These are phyloP conservation scores for Lentinula aciculospora DNA, from an alignment of 768 basidiomycete species.

Conservation along the genomic window DNA sequence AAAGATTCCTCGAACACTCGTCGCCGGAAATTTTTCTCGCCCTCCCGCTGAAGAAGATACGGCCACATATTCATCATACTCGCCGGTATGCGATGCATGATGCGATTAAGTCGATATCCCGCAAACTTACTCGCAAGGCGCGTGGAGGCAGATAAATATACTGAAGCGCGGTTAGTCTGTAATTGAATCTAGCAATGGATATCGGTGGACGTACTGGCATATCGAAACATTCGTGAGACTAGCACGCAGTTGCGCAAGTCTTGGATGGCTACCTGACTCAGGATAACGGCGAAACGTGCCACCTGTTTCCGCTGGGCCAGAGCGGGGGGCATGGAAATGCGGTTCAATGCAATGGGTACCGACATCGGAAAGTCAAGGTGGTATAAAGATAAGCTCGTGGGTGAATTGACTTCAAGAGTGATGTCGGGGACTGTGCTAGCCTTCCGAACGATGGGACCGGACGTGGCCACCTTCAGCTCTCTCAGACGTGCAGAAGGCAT, in stretches of 20 bases:
- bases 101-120: constrained; percentile 40
- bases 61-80: constrained; percentile 69
- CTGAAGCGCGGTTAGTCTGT: constrained; percentile 27
- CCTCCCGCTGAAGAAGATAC: constrained; percentile 49
- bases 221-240: constrained; percentile 58
- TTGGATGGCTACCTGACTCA: constrained; percentile 38
- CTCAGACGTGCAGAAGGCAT: background rate
- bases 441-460: constrained; percentile 13
- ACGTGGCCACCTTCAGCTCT: background rate
- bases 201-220: constrained; percentile 41
- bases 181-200: constrained; percentile 7
- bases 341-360: constrained; percentile 19
- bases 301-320: constrained; percentile 54
- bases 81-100: constrained; percentile 32
- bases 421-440: background rate
- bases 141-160: constrained; percentile 54
- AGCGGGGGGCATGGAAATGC: constrained; percentile 53
- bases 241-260: constrained; percentile 42
- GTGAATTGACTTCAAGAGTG: constrained; percentile 3
- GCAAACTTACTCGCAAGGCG: constrained; percentile 40
- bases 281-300: constrained; percentile 43
- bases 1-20: constrained; percentile 43
- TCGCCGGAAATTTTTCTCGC: constrained; percentile 34
- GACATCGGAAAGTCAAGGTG: constrained; percentile 31
- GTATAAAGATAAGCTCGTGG: constrained; percentile 3